These are phyloP conservation scores for Pseudocercospora cruenta DNA, from an alignment of 2,329 filamentous ascomycete genomes.

Conservation along the genomic window DNA sequence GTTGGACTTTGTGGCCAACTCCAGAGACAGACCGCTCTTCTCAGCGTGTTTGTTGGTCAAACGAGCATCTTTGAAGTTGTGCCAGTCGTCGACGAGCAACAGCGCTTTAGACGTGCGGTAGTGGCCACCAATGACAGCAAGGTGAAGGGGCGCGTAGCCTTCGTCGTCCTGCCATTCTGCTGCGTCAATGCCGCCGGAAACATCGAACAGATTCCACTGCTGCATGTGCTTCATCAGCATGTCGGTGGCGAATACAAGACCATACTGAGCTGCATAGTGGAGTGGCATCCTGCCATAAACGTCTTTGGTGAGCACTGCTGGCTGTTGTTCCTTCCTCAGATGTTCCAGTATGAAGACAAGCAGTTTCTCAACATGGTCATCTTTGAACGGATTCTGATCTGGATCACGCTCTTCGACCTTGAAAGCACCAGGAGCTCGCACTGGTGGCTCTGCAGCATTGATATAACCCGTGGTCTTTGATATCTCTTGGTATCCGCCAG, in stretches of 20 bases:
- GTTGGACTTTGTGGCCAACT: constrained; percentile 85
- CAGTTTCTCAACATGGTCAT: constrained; percentile 76
- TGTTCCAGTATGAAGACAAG: constrained; percentile 66
- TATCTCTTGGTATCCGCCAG: constrained; percentile 37
- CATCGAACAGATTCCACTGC: constrained; percentile 83
- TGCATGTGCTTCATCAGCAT: constrained; percentile 87
- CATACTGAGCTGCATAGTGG: constrained; percentile 93
- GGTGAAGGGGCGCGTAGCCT: constrained; percentile 85
- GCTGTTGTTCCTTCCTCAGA: constrained; percentile 68
- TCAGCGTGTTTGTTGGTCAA: constrained; percentile 69
- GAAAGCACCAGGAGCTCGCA: constrained; percentile 62
- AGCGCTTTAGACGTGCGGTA: constrained; percentile 80
- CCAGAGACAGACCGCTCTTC: constrained; percentile 84
- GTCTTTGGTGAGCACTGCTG: constrained; percentile 70
- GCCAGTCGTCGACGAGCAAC: constrained; percentile 63
- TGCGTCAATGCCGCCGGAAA: constrained; percentile 83
- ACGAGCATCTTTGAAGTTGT: constrained; percentile 46
- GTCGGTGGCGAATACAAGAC: constrained; percentile 87
- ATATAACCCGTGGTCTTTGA: constrained; percentile 71
- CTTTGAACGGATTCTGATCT: constrained; percentile 61
- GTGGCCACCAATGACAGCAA: constrained; percentile 90
- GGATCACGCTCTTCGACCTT: constrained; percentile 68
- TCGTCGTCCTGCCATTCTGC: constrained; percentile 89
- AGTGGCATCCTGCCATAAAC: constrained; percentile 81
- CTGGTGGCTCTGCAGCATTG: constrained; percentile 73